phyloP scores from a whole-genome alignment of 2,329 filamentous ascomycete genomes.

The Fonsecaea multimorphosa region DNA sequence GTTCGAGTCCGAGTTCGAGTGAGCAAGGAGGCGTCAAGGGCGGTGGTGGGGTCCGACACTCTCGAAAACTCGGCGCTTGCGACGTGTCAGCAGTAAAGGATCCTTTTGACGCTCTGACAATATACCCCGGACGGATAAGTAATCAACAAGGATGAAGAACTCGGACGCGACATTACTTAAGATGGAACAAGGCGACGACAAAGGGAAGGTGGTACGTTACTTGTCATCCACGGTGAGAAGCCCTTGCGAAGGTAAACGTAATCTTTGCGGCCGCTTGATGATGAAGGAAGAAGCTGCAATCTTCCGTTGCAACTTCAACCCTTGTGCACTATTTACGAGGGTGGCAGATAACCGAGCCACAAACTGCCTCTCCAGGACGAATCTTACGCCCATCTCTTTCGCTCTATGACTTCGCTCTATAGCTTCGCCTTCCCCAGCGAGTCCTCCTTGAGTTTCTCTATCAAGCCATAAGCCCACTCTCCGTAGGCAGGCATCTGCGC shows the following conservation, averaged over 20 bases:
- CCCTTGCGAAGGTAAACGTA: neutral
- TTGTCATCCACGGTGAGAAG: neutral
- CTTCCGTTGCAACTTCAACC: neutral
- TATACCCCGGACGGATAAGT: neutral
- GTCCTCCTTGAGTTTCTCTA: constrained; percentile 56
- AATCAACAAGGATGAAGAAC: neutral
- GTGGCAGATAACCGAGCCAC: neutral
- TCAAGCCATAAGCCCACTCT: constrained; percentile 77
- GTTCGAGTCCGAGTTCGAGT: neutral
- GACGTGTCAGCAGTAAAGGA: neutral
- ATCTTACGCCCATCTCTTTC: neutral
- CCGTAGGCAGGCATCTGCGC: constrained; percentile 73
- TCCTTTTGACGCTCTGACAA: neutral
- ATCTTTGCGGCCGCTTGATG: neutral
- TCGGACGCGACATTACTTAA: neutral
- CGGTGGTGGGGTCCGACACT: neutral
- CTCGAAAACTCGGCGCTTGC: neutral
- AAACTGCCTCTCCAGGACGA: neutral
- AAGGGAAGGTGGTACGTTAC: neutral
- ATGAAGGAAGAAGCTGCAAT: too few species aligned
- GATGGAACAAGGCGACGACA: neutral
- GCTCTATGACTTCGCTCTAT: constrained; percentile 44
- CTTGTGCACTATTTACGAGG: neutral
- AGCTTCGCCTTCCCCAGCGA: constrained; percentile 49
- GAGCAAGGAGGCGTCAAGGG: neutral